Base-by-base conservation (phyloP, 2,329 filamentous ascomycete genomes). In the Akanthomyces lecanii region DNA sequence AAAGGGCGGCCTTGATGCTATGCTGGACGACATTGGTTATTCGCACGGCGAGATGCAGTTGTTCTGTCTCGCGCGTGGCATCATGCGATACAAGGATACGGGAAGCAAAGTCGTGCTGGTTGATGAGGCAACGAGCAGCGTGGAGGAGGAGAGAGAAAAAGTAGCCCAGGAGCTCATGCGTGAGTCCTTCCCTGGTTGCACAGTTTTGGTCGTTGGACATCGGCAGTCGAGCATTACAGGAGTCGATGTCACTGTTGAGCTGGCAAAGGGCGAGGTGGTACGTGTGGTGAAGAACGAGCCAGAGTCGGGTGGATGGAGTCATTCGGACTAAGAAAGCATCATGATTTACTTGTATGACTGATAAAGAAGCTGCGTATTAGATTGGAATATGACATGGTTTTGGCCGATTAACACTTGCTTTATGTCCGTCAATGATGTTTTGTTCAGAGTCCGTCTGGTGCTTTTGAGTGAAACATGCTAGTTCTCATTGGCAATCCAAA, bases 41-140 rank as follows among this genome's bases (percentile, higher is more conserved):
- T 56, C 53, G 12, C 36, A 56, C n/a, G 38, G 33, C 8, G 36
- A 56, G 33, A 56, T 40, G 53, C 53, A 56, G 36, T 36, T 56
- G 38, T 42, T 56, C n/a, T 56, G 53, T 25, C 36, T 56, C 14
- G 53, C 38, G n/a, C 53, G 53, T 28, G 53, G 36, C 36, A 25
- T 56, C 14, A 14, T 56, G 36, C 53, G 40, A 10, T 8, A 45
- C 23, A 16, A 28, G 33, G 36, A 56, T 21, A 56, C 53, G 21
- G 36, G 40, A 42, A 56, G 53, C 53, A 56, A 56, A 28, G 21
- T 56, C 16, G 47, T 50, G 23, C 12, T 50, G 47, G 30, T 50
- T 25, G 47, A 50, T 25, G 47, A 50, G 16, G 47, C 47, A 11
- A 50, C 47, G 16, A 50, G 47, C 47, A 50, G 47, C 11, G 47